A percentile compares a stretch with the other conserved stretches of the same genome.
These are phyloP conservation scores for Neurospora sp. DNA, from an alignment of 495 filamentous ascomycete genomes.

Conservation along the genomic window DNA sequence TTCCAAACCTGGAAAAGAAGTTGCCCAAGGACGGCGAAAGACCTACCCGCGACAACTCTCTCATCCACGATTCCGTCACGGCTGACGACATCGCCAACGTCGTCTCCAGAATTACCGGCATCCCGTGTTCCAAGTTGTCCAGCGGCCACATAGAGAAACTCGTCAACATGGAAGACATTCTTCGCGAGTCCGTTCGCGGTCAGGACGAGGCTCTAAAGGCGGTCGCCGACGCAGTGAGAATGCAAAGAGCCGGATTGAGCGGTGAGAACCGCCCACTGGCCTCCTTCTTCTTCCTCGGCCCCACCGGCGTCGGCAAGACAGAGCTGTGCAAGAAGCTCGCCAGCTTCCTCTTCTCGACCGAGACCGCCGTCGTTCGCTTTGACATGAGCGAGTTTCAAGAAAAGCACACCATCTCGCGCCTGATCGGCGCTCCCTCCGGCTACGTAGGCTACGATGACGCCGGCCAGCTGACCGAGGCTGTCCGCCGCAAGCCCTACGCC, in stretches of 20 bases:
- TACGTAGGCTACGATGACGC: slow-evolving; percentile 97
- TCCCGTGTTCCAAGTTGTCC: slow-evolving; percentile 83
- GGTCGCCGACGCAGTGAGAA: slow-evolving; percentile 84
- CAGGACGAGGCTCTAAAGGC: slow-evolving; percentile 90
- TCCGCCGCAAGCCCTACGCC: slow-evolving; percentile 90
- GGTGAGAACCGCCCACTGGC: slow-evolving; percentile 86
- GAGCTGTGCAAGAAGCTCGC: slow-evolving; percentile 96
- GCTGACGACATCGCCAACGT: slow-evolving; percentile 89
- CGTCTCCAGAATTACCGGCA: slow-evolving; percentile 83
- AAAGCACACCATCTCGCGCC: slow-evolving; percentile 86
- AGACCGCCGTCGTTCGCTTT: slow-evolving; percentile 75
- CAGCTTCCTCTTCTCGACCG: slow-evolving; percentile 83
- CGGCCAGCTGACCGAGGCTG: slow-evolving; percentile 91
- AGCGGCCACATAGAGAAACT: slow-evolving; percentile 86
- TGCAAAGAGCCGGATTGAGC: slow-evolving; percentile 86
- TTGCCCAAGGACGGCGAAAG: slow-evolving; percentile 65
- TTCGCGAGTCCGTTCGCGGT: slow-evolving; percentile 75
- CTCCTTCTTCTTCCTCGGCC: slow-evolving; percentile 95
- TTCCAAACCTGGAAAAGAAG: slow-evolving; percentile 68
- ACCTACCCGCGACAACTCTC: slow-evolving; percentile 34
- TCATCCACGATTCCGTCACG: slow-evolving; percentile 88
- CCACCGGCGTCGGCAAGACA: slow-evolving; percentile 94
- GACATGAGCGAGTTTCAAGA: slow-evolving; percentile 99
- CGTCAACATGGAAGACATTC: slow-evolving; percentile 86
- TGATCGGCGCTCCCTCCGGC: slow-evolving; percentile 87